Evolutionary conservation across 257 asterid genomes (phyloP).

Genomic region (Solanum arcanum): DNA sequence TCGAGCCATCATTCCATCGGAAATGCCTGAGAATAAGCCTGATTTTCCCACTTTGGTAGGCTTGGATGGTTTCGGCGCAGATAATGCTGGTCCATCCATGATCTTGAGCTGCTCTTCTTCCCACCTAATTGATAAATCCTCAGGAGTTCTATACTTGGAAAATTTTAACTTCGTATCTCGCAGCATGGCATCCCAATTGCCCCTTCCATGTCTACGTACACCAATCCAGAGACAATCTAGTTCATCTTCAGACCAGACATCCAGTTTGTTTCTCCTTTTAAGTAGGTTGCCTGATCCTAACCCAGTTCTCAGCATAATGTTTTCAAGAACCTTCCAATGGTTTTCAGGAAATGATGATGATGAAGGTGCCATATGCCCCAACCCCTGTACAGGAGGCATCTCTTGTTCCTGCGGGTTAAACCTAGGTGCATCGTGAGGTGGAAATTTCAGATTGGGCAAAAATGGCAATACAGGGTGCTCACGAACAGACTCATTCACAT

Average conservation of each 20-base stretch:
- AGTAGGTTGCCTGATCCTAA: slow-evolving; percentile 43
- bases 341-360: slow-evolving; percentile 74
- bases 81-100: slow-evolving; percentile 47
- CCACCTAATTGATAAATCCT: slow-evolving; percentile 74
- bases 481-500: slow-evolving; percentile 22
- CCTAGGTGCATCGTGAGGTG: slow-evolving; percentile 36
- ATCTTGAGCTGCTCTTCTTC: slow-evolving; percentile 84
- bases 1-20: slow-evolving; percentile 74
- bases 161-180: slow-evolving; percentile 72
- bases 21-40: slow-evolving; percentile 40
- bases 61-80: slow-evolving; percentile 23
- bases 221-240: slow-evolving; percentile 97
- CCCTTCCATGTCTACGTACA: slow-evolving; percentile 85
- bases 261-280: slow-evolving; percentile 40
- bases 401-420: slow-evolving; percentile 51
- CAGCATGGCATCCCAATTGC: slow-evolving; percentile 86
- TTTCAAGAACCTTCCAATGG: slow-evolving; percentile 74
- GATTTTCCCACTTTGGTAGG: slow-evolving; percentile 36
- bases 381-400: slow-evolving; percentile 39
- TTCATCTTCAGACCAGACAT: slow-evolving; percentile 92
- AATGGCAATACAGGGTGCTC: slow-evolving; percentile 50
- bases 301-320: slow-evolving; percentile 67
- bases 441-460: slow-evolving; percentile 61
- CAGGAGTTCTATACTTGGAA: slow-evolving; percentile 61
- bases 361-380: slow-evolving; percentile 42